Conservation (phyloP, 495 filamentous ascomycete genomes). For the Aspergillus homomorphus region DNA sequence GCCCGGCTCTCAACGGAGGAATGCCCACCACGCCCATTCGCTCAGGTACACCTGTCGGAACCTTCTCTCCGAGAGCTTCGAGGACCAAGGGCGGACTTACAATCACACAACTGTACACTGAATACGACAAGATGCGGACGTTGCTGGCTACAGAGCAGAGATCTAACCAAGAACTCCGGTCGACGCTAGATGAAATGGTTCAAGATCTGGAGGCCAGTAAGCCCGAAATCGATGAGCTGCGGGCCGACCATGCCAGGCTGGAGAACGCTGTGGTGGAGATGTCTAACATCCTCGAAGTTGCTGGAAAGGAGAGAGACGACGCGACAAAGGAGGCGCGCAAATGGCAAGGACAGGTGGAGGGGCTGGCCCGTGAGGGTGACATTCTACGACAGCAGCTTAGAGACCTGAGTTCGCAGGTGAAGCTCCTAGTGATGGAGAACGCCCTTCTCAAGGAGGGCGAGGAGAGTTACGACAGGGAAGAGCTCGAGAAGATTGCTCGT, state of each 20-base stretch:
- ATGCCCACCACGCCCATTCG: slow-evolving; percentile 45
- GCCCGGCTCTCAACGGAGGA: slow-evolving; percentile 54
- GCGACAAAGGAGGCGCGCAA: slow-evolving; percentile 63
- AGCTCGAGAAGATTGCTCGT: slow-evolving; percentile 69
- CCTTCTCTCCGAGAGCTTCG: slow-evolving; percentile 56
- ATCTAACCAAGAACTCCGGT: slow-evolving; percentile 64
- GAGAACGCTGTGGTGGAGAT: slow-evolving; percentile 73
- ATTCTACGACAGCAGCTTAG: slow-evolving; percentile 85
- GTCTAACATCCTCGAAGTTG: slow-evolving; percentile 62
- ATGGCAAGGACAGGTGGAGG: slow-evolving; percentile 67
- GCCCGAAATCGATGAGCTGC: slow-evolving; percentile 61
- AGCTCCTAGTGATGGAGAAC: slow-evolving; percentile 79
- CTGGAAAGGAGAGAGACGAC: slow-evolving; percentile 53
- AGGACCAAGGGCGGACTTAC: slow-evolving; percentile 56
- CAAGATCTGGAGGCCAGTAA: slow-evolving; percentile 55
- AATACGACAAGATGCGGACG: slow-evolving; percentile 59
- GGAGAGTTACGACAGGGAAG: slow-evolving; percentile 63
- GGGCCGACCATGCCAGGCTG: slow-evolving; percentile 51
- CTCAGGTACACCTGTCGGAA: slow-evolving; percentile 47
- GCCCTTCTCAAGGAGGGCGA: slow-evolving; percentile 76
- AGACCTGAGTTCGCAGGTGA: slow-evolving; percentile 84
- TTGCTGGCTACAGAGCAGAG: slow-evolving; percentile 64
- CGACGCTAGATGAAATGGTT: slow-evolving; percentile 77
- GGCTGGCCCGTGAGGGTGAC: slow-evolving; percentile 67
- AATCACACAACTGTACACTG: slow-evolving; percentile 65